These are phyloP conservation scores for Magnaporthiopsis incrustans DNA, from an alignment of 2,329 filamentous ascomycete species.

Conservation along the genomic window DNA sequence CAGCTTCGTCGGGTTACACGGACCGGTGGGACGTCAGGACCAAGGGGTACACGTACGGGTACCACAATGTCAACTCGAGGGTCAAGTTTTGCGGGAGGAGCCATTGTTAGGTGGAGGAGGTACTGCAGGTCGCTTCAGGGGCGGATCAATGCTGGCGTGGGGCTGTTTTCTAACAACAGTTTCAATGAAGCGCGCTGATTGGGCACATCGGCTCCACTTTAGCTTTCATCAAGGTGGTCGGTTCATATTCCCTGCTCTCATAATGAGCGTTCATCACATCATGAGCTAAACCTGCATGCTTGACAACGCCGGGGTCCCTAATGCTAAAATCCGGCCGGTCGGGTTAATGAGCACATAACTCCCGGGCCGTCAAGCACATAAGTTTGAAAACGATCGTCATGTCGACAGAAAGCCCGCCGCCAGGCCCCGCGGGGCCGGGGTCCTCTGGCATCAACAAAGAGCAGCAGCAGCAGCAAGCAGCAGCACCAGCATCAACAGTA, in stretches of 20 bases:
- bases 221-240: background rate
- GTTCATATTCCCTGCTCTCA: background rate
- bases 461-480: too few relatives aligned
- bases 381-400: background rate
- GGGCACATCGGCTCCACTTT: background rate
- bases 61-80: background rate
- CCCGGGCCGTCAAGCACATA: background rate
- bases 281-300: background rate
- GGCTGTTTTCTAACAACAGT: too few relatives aligned
- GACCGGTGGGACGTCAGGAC: background rate
- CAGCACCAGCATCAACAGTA: slow-evolving; percentile 12
- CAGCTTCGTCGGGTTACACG: background rate
- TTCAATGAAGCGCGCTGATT: too few relatives aligned
- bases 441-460: background rate
- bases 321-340: background rate
- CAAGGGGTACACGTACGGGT: background rate
- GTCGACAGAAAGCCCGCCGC: background rate
- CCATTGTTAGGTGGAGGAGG: background rate
- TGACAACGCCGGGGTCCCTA: background rate
- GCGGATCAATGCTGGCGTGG: too few relatives aligned
- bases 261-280: background rate
- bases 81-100: background rate
- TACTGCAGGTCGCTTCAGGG: too few relatives aligned
- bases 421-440: background rate
- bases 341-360: background rate